Base-by-base conservation (phyloP, 192 early-diverging fungal species). In the Diversispora epigaea region DNA sequence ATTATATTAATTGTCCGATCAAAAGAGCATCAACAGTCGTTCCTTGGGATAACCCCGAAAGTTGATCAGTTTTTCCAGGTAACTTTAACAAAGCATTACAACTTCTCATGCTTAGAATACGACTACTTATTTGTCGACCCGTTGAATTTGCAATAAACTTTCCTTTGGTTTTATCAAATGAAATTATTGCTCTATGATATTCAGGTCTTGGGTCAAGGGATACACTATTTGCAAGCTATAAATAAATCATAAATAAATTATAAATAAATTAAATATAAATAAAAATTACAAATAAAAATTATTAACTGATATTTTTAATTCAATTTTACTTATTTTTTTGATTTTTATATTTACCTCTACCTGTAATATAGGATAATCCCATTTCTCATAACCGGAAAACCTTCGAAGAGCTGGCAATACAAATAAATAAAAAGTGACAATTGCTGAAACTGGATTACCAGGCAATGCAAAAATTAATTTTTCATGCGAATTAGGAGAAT, bases 381-480 rank as follows among this genome's bases (percentile, higher is more conserved):
- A 85, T 12, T 80, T 49, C 9, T 81, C 62, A 52, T 90, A 84
- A 3, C 94, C 94, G 4, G 93, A 81, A 77, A 98, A 84, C 55
- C 89, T 91, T 9, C 91, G 87, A 17, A 99, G 76, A 17, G 92
- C 89, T 0, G 97, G 96, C 3, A 95, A 80, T 0, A 91, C 93
- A 88, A 97, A 97, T 56, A 99, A 81, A 71, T 94, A 89, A 80
- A 93, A 97, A 0, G 93, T 92, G 1, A 97, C 96, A 62, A 86
- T 79, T 0, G 94, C 92, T 49, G 97, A 99, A 0, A 93, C 95
- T 4, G 97, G 97, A 78, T 99, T 99, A 4, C 97, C 97, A 0
- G 97, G 95, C 68, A 99, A 78, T 12, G 88, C 90, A 87, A 97
- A 99, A 12, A 96, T 75, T 43, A 96, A 83, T 50, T 89, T 88